Base-by-base conservation (phyloP, 768 basidiomycete genomes). In the Russula brevipes region DNA sequence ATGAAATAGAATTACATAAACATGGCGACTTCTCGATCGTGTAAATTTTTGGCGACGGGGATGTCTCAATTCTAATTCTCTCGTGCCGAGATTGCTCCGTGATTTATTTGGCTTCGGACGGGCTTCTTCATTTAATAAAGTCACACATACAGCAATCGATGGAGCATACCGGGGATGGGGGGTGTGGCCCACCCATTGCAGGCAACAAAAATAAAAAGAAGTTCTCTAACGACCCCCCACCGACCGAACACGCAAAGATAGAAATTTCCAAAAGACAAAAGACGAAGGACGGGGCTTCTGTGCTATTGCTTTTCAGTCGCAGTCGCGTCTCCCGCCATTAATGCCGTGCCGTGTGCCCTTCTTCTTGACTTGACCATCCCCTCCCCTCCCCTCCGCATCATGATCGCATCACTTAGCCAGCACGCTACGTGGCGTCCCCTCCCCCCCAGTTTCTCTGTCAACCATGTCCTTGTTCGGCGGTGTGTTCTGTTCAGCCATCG, bases 101-200 rank as follows among this genome's bases (percentile, higher is more conserved):
- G 16, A 51, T 30, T 47, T 11, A 38, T 4, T 33, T 56, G 30
- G 47, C 31, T 38, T 54, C 38, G 57, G 16, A 44, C 38, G 5
- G 36, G 24, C 38, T 39, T 56, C 55, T 24, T 33, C n/a, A 44
- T 56, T 56, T 45, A 45, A 56, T 46, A 38, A 38, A 41, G 4
- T 54, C 53, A 5, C 53, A 41, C 52, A 19, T 39, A n/a, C 35
- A 52, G 52, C 19, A 39, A 39, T 53, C 52, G 39, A 8, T 11
- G 16, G 31, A 33, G 49, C 14, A 7, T 24, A 24, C 24, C 24
- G 24, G 1, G 24, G 24, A 24, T 24, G 24, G 24, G 24, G 36
- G 30, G 19, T 44, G 54, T 55, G 41, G 54, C 54, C 39, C 30
- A 24, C 14, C 54, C 54, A 54, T 54, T 16, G 39, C 54, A 54